Percentiles rank a stretch among this genome's conserved stretches.
phyloP scores from a whole-genome alignment of 2,329 filamentous ascomycete species.

The Davidsoniella virescens region DNA sequence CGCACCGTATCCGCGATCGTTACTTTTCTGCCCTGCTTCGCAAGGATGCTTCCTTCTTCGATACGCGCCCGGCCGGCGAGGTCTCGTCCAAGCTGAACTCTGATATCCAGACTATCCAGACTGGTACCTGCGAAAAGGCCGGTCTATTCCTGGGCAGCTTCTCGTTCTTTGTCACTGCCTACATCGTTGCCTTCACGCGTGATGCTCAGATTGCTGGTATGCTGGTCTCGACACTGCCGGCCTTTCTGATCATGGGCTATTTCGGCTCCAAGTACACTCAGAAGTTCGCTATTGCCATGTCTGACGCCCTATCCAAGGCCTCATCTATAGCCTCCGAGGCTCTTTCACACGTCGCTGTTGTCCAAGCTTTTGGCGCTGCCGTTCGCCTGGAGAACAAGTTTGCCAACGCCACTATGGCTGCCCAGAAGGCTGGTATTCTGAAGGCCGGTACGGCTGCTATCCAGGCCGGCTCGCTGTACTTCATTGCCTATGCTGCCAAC shows the following conservation, averaged over 20 bases:
- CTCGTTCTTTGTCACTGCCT: slow-evolving; percentile 52
- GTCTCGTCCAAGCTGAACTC: slow-evolving; percentile 46
- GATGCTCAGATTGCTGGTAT: slow-evolving; percentile 46
- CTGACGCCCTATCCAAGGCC: slow-evolving; percentile 37
- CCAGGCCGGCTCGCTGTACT: slow-evolving; percentile 47
- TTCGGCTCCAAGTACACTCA: slow-evolving; percentile 37
- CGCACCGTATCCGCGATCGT: slow-evolving; percentile 42
- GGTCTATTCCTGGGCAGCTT: slow-evolving; percentile 45
- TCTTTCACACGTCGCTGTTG: slow-evolving; percentile 42
- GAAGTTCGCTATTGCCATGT: slow-evolving; percentile 34
- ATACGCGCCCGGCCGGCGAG: slow-evolving; percentile 44
- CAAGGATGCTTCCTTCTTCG: slow-evolving; percentile 49
- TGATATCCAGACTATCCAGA: slow-evolving; percentile 50
- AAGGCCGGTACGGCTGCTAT: slow-evolving; percentile 40
- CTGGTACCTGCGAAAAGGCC: slow-evolving; percentile 55
- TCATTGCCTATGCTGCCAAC: slow-evolving; percentile 51
- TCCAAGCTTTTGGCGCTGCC: slow-evolving; percentile 47
- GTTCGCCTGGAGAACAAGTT: slow-evolving; percentile 44
- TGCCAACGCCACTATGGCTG: slow-evolving; percentile 31
- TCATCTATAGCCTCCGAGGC: slow-evolving; percentile 47
- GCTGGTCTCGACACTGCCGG: slow-evolving; percentile 44
- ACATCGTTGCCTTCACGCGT: slow-evolving; percentile 50
- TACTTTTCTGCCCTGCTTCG: slow-evolving; percentile 42
- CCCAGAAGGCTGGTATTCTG: slow-evolving; percentile 36
- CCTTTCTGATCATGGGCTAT: slow-evolving; percentile 42